A percentile compares a stretch with the other conserved stretches of the same genome.
These are phyloP conservation scores for Globisporangium acanthophoron DNA, from an alignment of 352 stramenopile species.

Conservation along the genomic window DNA sequence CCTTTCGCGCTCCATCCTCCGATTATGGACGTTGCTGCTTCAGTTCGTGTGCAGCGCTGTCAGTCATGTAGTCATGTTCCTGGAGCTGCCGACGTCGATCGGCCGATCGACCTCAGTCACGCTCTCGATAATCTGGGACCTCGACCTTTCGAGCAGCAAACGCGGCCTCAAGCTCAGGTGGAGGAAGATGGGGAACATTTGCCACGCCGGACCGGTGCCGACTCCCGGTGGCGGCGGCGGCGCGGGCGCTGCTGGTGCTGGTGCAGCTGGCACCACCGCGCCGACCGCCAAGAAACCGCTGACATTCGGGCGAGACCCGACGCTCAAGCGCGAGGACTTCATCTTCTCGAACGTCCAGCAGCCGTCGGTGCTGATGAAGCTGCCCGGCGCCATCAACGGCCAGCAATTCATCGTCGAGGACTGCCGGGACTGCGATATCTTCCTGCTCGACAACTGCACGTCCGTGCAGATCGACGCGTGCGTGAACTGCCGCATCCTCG, in stretches of 20 bases:
- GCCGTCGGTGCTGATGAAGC: constrained; percentile 40
- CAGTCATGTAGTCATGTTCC: too few species aligned
- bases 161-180: too few species aligned
- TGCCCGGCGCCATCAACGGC: constrained; percentile 56
- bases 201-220: constrained; percentile 31
- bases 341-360: constrained; percentile 47
- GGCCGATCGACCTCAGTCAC: too few species aligned
- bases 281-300: constrained; percentile 13
- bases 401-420: constrained; percentile 81
- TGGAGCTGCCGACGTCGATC: too few species aligned
- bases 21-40: too few species aligned
- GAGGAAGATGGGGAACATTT: constrained; percentile 51
- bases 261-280: neutral
- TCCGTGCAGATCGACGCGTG: constrained; percentile 77
- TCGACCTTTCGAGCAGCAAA: too few species aligned
- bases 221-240: neutral
- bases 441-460: constrained; percentile 69
- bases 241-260: neutral
- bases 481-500: constrained; percentile 59
- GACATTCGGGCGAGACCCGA: constrained; percentile 57
- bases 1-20: neutral
- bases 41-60: too few species aligned
- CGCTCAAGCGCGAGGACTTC: constrained; percentile 64
- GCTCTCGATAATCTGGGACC: too few species aligned
- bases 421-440: constrained; percentile 69